Conservation (phyloP, 192 early-diverging fungal genomes). For the Coemansia sp. region DNA sequence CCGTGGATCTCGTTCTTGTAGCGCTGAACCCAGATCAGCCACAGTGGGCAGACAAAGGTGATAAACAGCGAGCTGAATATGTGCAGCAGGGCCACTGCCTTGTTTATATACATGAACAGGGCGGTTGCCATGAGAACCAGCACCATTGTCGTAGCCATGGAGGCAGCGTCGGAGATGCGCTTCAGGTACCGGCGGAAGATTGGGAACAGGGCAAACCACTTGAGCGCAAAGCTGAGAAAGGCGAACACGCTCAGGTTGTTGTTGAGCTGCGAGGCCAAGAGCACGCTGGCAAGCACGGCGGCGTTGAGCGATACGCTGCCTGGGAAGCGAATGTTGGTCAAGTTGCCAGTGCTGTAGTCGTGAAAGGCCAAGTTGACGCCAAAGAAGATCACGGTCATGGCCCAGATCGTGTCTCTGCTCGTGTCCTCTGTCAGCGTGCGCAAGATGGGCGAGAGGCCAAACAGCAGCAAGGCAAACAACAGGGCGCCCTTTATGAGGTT, state of each 20-base stretch:
- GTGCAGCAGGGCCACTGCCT: slow-evolving; percentile 66
- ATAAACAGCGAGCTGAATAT: slow-evolving; percentile 72
- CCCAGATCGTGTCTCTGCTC: slow-evolving; percentile 92
- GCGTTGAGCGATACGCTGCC: slow-evolving; percentile 97
- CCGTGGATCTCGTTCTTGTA: slow-evolving; percentile 99
- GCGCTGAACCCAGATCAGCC: slow-evolving; percentile 89
- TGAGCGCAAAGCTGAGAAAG: slow-evolving; percentile 81
- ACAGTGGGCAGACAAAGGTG: slow-evolving; percentile 83
- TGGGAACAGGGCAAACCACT: slow-evolving; percentile 94
- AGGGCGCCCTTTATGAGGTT: slow-evolving; percentile 61
- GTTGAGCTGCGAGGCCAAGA: slow-evolving; percentile 82
- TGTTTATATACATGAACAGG: slow-evolving; percentile 68
- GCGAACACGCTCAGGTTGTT: slow-evolving; percentile 86
- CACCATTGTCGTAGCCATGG: slow-evolving; percentile 57
- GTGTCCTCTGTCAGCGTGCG: slow-evolving; percentile 88
- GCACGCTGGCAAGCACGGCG: slow-evolving; percentile 89
- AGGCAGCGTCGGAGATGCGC: slow-evolving; percentile 56
- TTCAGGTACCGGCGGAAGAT: slow-evolving; percentile 79
- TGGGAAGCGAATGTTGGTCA: slow-evolving; percentile 67
- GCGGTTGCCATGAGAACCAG: slow-evolving; percentile 61
- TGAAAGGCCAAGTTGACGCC: slow-evolving; percentile 86
- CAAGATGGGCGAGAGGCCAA: slow-evolving; percentile 87
- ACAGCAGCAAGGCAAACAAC: slow-evolving; percentile 71
- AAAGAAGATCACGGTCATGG: slow-evolving; percentile 80
- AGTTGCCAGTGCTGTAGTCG: slow-evolving; percentile 65